Evolutionary conservation across 371 early-diverging fungal genomes (phyloP), one percentile per base, ranked within the genome.

Genomic region (Circinella umbellata): DNA sequence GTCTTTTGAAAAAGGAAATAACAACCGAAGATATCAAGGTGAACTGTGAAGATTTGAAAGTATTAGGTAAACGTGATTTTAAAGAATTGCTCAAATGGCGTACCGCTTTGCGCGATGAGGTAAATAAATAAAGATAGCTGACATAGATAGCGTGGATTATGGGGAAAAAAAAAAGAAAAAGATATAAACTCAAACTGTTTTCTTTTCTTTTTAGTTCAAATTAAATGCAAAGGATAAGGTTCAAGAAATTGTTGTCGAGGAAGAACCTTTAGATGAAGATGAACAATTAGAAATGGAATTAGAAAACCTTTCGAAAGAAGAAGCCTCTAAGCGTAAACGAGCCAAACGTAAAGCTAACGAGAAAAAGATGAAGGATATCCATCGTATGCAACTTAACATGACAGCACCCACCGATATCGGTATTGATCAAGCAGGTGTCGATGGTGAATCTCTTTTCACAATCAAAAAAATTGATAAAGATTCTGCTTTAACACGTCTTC

Each of bases 331-430:
- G 55, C 83, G 73, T 54, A 90, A 89, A 69, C 83, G 87, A 61
- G 81, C 80, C 74, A 89, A 85, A 69, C 85, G 86, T 69, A 88
- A 88, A 73, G 70, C 87, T 59, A 87, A 90, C 66, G 93, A 93
- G 74, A 92, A 93, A 79, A 89, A 91, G 63, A 93, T 92, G 71
- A 95, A 94, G 82, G 85, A 89, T 67, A 85, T 96, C 27, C 82
- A 93, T 65, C 92, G 95, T 67, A 85, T 98, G 88, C 95, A 95
- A 70, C 77, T 97, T 62, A 95, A 95, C 61, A 98, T 98, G 99
- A 88, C 89, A 51, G 90, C 93, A 4, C 96, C 98, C 17, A 86
- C 85, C 1, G 99, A 98, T 62, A 91, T 95, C 73, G 95, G 91
- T 69, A 75, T 90, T 70, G 95, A 94, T 69, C 89, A 91, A 64